Evolutionary conservation across 208 protist species (phyloP), one percentile per base, ranked within the genome.

Genomic region (Phytomonas sp.): DNA sequence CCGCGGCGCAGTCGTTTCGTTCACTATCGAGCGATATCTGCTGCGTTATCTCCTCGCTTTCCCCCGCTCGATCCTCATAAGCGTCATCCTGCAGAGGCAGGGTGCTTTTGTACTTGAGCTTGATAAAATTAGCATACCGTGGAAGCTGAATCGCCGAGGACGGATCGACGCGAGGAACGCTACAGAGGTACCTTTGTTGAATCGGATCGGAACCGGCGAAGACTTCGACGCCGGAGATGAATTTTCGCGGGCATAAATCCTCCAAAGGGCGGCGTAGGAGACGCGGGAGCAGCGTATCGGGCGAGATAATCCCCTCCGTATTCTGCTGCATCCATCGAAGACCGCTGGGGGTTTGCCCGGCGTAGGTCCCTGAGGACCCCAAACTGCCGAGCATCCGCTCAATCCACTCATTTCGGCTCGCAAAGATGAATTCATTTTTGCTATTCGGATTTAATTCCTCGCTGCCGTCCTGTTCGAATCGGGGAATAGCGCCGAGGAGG

Each of bases 81-180:
- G 6, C 36, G 36, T 40, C 36, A 4, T 40, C 36, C 9, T 40
- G 36, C 7, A 11, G 26, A 11, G 29, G 26, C 26, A 62, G n/a
- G 59, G 7, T 67, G 63, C 40, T 67, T 31, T 32, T 67, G 72
- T 93, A 91, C 76, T 94, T 96, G 32, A 96, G 59, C 74, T 93
- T 92, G 33, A 96, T 76, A 62, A 83, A 92, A 65, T 86, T 86
- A 4, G 87, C 88, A 13, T 72, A 66, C 26, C 85, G 76, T 13
- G 91, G 91, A n/a, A 96, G 68, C 33, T 83, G 77, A 60, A 94
- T 81, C 32, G 87, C 62, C 60, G 75, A 53, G 26, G 80, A 66
- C 1, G 91, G 88, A 70, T 94, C 89, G 8, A 94, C 70, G 72
- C 88, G 73, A 74, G 84, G 85, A n/a, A 96, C 68, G 56, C 83